Evolutionary conservation across 2,329 filamentous ascomycete species (phyloP).

Genomic region (Lachnellula hyalina): DNA sequence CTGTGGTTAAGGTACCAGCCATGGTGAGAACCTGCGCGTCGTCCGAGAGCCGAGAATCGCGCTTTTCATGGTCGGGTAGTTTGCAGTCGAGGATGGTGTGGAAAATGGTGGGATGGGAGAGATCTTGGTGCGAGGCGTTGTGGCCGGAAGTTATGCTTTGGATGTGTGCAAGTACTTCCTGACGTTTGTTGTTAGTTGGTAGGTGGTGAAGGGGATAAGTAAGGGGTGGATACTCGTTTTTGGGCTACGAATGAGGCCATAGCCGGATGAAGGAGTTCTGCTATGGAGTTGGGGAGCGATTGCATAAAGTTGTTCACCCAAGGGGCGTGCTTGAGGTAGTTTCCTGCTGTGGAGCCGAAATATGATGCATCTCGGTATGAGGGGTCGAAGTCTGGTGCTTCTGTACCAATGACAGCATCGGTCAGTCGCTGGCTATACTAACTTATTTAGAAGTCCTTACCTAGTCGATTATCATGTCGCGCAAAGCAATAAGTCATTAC

Average conservation of each 20-base stretch:
- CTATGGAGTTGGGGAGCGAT: slow-evolving; percentile 11
- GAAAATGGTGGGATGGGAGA: slow-evolving; percentile 16
- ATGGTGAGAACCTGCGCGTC: slow-evolving; percentile 24
- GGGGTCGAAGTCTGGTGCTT: slow-evolving; percentile 16
- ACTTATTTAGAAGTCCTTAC: neutral
- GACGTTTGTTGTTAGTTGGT: neutral
- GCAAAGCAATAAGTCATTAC: slow-evolving; percentile 26
- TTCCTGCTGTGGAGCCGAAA: slow-evolving; percentile 9
- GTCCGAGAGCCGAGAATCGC: slow-evolving; percentile 24
- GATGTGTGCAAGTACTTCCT: slow-evolving; percentile 18
- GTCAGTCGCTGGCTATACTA: neutral
- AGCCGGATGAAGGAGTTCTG: slow-evolving; percentile 3
- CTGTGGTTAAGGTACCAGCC: slow-evolving; percentile 36
- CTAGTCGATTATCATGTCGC: slow-evolving; percentile 4
- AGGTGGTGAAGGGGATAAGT: neutral
- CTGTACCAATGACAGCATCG: neutral
- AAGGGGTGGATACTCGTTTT: slow-evolving; percentile 3
- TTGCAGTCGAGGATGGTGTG: slow-evolving; percentile 11
- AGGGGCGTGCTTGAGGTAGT: slow-evolving; percentile 12
- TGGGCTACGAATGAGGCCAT: slow-evolving; percentile 10
- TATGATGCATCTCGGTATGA: slow-evolving; percentile 17
- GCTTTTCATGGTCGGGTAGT: slow-evolving; percentile 32
- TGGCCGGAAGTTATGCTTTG: slow-evolving; percentile 34
- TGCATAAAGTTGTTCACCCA: slow-evolving; percentile 15
- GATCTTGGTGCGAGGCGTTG: slow-evolving; percentile 2